A percentile compares a stretch with the other conserved stretches of the same genome.
phyloP scores from a whole-genome alignment of 768 basidiomycete species.

The Flagelloscypha sp. region DNA sequence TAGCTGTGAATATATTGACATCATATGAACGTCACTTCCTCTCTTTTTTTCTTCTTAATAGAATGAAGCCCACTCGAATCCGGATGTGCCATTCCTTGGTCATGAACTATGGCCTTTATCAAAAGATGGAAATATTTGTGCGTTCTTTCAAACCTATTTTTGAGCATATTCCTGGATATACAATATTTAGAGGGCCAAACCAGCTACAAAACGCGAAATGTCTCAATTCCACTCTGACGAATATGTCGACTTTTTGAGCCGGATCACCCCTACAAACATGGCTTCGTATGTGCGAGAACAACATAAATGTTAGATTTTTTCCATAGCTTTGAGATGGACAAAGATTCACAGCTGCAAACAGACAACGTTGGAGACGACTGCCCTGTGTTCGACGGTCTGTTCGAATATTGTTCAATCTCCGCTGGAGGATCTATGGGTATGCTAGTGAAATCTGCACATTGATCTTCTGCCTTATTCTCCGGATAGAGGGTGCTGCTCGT shows the following conservation, averaged over 20 bases:
- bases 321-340: neutral
- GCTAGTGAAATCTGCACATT: conserved; percentile 16
- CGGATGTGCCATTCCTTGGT: conserved; percentile 99
- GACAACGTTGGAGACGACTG: conserved; percentile 99
- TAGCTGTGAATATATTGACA: conserved; percentile 17
- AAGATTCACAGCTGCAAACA: conserved; percentile 26
- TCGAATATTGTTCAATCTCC: conserved; percentile 98
- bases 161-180: conserved; percentile 1
- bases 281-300: conserved; percentile 89
- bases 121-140: conserved; percentile 99
- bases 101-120: conserved; percentile 99
- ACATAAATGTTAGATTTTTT: conserved; percentile 69
- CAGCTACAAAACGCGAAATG: conserved; percentile 99
- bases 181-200: conserved; percentile 79
- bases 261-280: conserved; percentile 94
- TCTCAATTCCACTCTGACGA: conserved; percentile 99
- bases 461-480: neutral
- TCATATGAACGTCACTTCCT: conserved; percentile 7
- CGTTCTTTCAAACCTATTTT: conserved; percentile 24
- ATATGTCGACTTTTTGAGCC: conserved; percentile 93
- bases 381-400: conserved; percentile 96
- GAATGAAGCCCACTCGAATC: conserved; percentile 97
- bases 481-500: conserved; percentile 89
- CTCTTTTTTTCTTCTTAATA: conserved; percentile 22
- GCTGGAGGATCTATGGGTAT: conserved; percentile 99